phyloP scores from a whole-genome alignment of 257 asterid species.

The Nicotiana undulata region DNA sequence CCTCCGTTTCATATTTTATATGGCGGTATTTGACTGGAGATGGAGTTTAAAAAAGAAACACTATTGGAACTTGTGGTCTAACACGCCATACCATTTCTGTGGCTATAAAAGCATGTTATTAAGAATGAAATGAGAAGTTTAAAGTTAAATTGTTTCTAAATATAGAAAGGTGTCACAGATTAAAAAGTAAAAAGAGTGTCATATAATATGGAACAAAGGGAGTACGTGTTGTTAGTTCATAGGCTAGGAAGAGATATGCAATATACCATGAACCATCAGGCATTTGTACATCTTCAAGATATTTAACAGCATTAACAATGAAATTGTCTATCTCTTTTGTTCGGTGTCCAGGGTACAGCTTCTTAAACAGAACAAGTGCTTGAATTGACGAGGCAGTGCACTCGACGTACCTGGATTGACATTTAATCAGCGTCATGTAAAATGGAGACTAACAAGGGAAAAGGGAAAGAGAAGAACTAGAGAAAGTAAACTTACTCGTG shows the following conservation, averaged over 20 bases:
- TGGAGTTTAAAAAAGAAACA: too few relatives aligned
- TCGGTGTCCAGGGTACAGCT: slow-evolving; percentile 49
- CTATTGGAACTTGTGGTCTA: too few relatives aligned
- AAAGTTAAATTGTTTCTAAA: too few relatives aligned
- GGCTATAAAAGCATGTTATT: too few relatives aligned
- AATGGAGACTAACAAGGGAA: neutral
- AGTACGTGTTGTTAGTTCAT: neutral
- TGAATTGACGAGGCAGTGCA: slow-evolving; percentile 73
- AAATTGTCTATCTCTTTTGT: slow-evolving; percentile 44
- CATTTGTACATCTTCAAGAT: slow-evolving; percentile 47
- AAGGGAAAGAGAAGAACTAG: neutral
- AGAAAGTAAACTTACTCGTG: slow-evolving; percentile 48
- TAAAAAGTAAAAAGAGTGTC: too few relatives aligned
- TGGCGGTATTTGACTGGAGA: too few relatives aligned
- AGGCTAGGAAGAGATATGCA: neutral
- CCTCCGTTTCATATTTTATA: too few relatives aligned
- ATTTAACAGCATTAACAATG: slow-evolving; percentile 35
- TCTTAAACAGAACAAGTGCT: slow-evolving; percentile 54
- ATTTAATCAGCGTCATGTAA: neutral
- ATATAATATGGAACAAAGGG: too few relatives aligned
- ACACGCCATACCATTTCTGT: too few relatives aligned
- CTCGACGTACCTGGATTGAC: slow-evolving; percentile 49
- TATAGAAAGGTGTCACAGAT: too few relatives aligned
- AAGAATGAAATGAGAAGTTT: too few relatives aligned
- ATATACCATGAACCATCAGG: slow-evolving; percentile 80